Evolutionary conservation across 1,284 basidiomycete genomes (phyloP).

Genomic region (Trichosporon inkin): DNA sequence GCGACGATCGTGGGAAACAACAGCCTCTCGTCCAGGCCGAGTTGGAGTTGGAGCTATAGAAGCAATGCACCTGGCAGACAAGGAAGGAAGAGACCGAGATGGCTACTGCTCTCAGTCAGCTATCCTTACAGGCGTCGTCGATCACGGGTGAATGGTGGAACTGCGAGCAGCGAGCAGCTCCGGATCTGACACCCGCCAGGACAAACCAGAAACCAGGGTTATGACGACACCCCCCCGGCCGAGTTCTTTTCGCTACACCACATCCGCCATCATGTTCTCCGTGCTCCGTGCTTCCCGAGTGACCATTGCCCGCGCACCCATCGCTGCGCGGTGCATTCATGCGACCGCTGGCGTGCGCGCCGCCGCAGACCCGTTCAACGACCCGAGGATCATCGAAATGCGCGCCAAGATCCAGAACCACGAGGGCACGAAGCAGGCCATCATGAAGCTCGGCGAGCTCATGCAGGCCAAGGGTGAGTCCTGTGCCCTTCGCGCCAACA

Average conservation of each 20-base stretch:
- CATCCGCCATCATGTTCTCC: slow-evolving; percentile 8
- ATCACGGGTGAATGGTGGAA: no score
- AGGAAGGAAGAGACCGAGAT: no score
- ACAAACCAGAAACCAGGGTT: background rate
- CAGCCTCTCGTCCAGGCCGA: background rate
- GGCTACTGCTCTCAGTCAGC: no score
- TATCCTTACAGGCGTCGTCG: no score
- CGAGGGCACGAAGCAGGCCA: slow-evolving; percentile 36
- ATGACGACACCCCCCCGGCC: background rate
- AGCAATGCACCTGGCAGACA: no score
- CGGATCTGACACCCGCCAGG: no score
- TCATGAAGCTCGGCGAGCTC: slow-evolving; percentile 32
- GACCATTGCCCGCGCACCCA: background rate
- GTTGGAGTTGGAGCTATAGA: background rate
- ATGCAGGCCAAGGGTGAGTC: slow-evolving; percentile 42
- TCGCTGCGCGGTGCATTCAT: slow-evolving; percentile 18
- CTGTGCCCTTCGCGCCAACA: background rate
- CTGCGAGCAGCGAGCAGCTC: no score
- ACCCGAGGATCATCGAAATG: slow-evolving; percentile 36
- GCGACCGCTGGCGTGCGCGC: slow-evolving; percentile 23
- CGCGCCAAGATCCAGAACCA: slow-evolving; percentile 37
- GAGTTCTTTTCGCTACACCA: slow-evolving; percentile 1
- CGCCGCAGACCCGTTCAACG: slow-evolving; percentile 26
- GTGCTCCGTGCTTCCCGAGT: slow-evolving; percentile 5
- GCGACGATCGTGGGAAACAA: no score